phyloP scores from a whole-genome alignment of 2,329 filamentous ascomycete species.

The Diaporthe sp. region DNA sequence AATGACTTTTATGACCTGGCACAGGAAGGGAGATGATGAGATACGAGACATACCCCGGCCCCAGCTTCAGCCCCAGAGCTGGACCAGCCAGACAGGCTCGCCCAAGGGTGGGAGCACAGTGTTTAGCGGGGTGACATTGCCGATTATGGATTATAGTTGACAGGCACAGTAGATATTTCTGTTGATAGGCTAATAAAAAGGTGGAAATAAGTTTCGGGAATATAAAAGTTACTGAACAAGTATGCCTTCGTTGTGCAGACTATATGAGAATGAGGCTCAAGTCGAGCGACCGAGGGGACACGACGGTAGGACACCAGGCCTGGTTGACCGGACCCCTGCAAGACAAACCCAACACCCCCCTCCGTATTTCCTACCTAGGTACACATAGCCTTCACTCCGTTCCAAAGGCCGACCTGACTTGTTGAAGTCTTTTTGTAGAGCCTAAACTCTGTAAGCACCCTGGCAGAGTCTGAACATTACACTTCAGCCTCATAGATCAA shows the following conservation, averaged over 20 bases:
- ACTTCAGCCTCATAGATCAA: neutral
- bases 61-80: neutral
- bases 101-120: neutral
- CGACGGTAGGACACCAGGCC: neutral
- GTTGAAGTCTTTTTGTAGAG: neutral
- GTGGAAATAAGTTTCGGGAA: neutral
- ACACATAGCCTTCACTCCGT: neutral
- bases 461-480: neutral
- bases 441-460: neutral
- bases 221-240: neutral
- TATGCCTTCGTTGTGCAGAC: neutral
- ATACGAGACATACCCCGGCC: slow-evolving; percentile 6
- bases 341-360: neutral
- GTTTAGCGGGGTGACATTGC: neutral
- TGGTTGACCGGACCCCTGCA: neutral
- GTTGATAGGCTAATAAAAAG: neutral
- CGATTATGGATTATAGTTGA: neutral
- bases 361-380: neutral
- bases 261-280: slow-evolving; percentile 3
- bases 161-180: slow-evolving; percentile 3
- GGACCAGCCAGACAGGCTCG: neutral
- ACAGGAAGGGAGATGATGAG: slow-evolving; percentile 30
- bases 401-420: neutral
- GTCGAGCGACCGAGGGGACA: neutral
- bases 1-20: slow-evolving; percentile 42